Percentiles rank a stretch among this genome's conserved stretches.
These are phyloP conservation scores for Guadua angustifolia DNA, from an alignment of 176 grass and related monocot species.

Conservation along the genomic window DNA sequence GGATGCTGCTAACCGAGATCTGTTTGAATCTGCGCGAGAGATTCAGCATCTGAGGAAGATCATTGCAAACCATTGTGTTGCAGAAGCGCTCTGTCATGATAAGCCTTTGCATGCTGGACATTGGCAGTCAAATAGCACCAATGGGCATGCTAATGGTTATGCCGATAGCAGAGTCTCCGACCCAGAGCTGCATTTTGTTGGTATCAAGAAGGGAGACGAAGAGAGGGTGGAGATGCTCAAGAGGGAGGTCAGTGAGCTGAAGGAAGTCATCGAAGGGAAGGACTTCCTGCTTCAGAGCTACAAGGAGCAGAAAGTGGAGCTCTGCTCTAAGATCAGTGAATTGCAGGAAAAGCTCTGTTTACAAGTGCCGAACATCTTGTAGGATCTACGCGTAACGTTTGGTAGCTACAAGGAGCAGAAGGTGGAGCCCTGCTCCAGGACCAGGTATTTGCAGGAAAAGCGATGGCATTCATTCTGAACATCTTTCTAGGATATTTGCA, in stretches of 20 bases:
- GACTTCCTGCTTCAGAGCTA: conserved; percentile 95
- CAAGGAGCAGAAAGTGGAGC: conserved; percentile 89
- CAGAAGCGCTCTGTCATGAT: conserved; percentile 51
- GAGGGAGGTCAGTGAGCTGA: conserved; percentile 73
- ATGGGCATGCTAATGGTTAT: conserved; percentile 68
- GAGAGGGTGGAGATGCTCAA: conserved; percentile 70
- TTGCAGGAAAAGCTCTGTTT: conserved; percentile 74
- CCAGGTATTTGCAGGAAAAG: conserved; percentile 52
- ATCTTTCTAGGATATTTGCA: conserved; percentile 50
- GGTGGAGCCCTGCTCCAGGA: conserved; percentile 44
- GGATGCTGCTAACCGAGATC: conserved; percentile 75
- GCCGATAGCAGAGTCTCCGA: conserved; percentile 54
- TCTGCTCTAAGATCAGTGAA: conserved; percentile 83
- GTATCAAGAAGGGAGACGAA: conserved; percentile 52
- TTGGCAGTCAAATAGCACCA: conserved; percentile 53
- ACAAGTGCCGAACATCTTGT: conserved; percentile 84
- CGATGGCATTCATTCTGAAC: conserved; percentile 42
- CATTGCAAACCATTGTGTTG: conserved; percentile 69
- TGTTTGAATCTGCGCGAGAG: conserved; percentile 79
- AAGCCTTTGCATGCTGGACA: conserved; percentile 51
- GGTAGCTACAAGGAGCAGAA: conserved; percentile 54
- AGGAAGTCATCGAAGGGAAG: conserved; percentile 86
- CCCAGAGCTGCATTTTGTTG: conserved; percentile 53
- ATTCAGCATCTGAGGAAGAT: conserved; percentile 81
- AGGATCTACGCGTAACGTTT: conserved; percentile 30